Evolutionary conservation across 345 rosid species (phyloP).

Genomic region (Arabis alpina): DNA sequence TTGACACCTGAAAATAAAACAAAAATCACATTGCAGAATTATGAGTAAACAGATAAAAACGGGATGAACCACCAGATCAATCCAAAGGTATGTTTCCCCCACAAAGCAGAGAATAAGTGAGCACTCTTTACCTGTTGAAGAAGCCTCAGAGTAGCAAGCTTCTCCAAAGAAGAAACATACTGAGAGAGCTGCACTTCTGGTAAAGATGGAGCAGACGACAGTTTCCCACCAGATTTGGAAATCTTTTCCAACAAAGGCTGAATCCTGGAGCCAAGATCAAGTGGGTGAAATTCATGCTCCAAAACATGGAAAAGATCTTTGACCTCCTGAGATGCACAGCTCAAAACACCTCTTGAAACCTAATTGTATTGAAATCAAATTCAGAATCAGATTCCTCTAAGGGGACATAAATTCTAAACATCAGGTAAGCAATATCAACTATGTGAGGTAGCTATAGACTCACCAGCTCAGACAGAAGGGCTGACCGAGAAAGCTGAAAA

Average conservation of each 20-base stretch:
- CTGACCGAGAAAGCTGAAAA: conserved; percentile 83
- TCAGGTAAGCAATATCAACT: conserved; percentile 31
- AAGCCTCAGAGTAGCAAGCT: conserved; percentile 83
- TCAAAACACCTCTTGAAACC: conserved; percentile 90
- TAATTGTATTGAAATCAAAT: conserved; percentile 38
- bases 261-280: conserved; percentile 79
- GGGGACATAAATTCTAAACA: conserved; percentile 2
- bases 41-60: not conserved
- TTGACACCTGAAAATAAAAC: conserved; percentile 71
- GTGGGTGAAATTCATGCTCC: conserved; percentile 87
- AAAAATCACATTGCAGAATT: not conserved
- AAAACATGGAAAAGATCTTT: conserved; percentile 90
- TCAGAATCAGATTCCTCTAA: conserved; percentile 18
- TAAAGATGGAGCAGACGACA: conserved; percentile 86
- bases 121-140: conserved; percentile 76
- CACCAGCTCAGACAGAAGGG: conserved; percentile 91
- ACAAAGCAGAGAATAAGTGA: conserved; percentile 14
- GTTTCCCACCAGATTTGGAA: conserved; percentile 89
- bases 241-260: conserved; percentile 77
- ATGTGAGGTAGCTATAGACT: conserved; percentile 39
- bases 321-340: conserved; percentile 96
- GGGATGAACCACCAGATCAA: conserved; percentile 2
- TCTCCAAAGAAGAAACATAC: conserved; percentile 84
- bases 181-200: conserved; percentile 87
- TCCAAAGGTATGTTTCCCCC: not conserved